phyloP scores from a whole-genome alignment of 2,329 filamentous ascomycete genomes.

The Gaeumannomyces tritici region DNA sequence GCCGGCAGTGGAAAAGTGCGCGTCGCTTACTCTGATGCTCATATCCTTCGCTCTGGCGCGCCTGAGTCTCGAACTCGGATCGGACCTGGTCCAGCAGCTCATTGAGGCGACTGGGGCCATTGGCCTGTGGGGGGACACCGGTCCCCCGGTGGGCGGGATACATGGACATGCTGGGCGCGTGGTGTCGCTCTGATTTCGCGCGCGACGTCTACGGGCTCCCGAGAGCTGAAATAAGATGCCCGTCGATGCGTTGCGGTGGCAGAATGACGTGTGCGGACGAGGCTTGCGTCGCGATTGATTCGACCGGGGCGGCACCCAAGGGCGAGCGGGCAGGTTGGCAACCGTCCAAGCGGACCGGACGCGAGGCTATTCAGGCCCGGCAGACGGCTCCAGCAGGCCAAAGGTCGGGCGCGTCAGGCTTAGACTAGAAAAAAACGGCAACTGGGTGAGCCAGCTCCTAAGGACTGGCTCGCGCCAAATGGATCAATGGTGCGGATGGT shows the following conservation, averaged over 20 bases:
- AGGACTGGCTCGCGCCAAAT: background rate
- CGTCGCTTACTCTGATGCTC: slow-evolving; percentile 77
- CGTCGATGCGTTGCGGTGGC: background rate
- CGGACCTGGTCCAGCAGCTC: slow-evolving; percentile 89
- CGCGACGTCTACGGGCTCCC: background rate
- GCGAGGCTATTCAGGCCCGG: background rate
- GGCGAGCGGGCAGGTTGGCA: background rate
- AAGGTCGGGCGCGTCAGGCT: background rate
- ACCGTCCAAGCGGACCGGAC: background rate
- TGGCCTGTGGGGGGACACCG: slow-evolving; percentile 53
- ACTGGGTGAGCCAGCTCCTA: background rate
- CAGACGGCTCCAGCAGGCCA: background rate
- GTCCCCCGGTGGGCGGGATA: slow-evolving; percentile 82
- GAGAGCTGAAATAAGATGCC: background rate
- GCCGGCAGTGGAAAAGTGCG: background rate
- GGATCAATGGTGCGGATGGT: background rate
- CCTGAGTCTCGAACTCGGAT: slow-evolving; percentile 80
- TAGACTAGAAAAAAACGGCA: background rate
- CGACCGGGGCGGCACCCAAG: background rate
- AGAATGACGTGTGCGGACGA: background rate
- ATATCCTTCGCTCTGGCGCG: slow-evolving; percentile 73
- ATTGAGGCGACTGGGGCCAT: slow-evolving; percentile 56
- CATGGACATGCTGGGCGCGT: slow-evolving; percentile 53
- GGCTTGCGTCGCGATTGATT: background rate
- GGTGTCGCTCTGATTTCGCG: background rate